Evolutionary conservation across 2,329 filamentous ascomycete genomes (phyloP).

Genomic region (Fusarium sp.): DNA sequence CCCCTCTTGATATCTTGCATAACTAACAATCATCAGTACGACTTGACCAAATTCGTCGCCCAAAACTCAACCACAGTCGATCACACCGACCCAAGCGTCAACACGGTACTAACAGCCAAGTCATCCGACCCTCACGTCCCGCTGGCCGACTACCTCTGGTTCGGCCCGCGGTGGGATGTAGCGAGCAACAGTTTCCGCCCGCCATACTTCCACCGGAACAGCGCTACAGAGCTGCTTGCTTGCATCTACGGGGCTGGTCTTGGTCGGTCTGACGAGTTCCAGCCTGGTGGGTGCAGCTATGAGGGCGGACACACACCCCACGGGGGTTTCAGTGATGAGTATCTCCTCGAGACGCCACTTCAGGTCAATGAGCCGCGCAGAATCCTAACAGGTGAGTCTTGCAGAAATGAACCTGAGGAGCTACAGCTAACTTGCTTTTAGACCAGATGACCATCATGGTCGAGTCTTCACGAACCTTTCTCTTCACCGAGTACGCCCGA

Average conservation of each 20-base stretch:
- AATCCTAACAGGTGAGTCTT: constrained; percentile 10
- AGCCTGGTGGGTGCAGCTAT: constrained; percentile 10
- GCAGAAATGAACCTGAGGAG: rapidly evolving
- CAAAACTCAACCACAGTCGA: constrained; percentile 18
- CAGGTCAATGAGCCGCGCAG: constrained; percentile 16
- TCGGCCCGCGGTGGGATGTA: constrained; percentile 1
- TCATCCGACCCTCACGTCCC: constrained; percentile 12
- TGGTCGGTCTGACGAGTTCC: constrained; percentile 12
- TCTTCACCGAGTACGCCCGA: constrained; percentile 22
- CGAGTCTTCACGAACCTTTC: constrained; percentile 9
- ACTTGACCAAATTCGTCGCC: constrained; percentile 17
- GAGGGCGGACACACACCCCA: constrained; percentile 23
- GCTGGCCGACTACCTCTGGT: constrained; percentile 11
- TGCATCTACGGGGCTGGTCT: constrained; percentile 14
- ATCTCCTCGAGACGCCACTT: neutral
- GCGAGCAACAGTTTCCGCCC: constrained; percentile 11
- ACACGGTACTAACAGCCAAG: constrained; percentile 14
- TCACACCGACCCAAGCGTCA: constrained; percentile 18
- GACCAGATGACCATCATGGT: constrained; percentile 32
- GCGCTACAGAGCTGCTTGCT: constrained; percentile 1
- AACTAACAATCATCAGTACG: constrained; percentile 1
- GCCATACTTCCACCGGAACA: constrained; percentile 12
- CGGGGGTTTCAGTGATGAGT: constrained; percentile 16
- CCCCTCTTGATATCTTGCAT: neutral
- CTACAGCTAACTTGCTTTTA: neutral